A percentile compares a stretch with the other conserved stretches of the same genome.
phyloP scores from a whole-genome alignment of 768 basidiomycete species.

The Termitomyces sp. region DNA sequence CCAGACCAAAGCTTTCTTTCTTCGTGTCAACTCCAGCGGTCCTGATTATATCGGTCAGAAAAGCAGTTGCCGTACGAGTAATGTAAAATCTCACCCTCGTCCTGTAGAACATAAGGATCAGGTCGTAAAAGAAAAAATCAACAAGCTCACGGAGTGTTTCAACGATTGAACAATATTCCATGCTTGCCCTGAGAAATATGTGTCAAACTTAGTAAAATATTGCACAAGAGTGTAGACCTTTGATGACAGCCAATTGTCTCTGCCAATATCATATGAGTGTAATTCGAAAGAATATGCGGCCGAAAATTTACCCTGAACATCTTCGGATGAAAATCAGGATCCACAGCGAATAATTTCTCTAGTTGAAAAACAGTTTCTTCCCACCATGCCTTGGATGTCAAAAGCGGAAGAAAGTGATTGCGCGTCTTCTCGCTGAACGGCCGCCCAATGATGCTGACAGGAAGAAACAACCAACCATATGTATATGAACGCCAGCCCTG shows the following conservation, averaged over 20 bases:
- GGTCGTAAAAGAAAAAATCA: neutral
- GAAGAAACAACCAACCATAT: conserved; percentile 85
- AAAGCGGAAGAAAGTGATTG: conserved; percentile 72
- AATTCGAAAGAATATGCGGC: neutral
- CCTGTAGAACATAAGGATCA: conserved; percentile 33
- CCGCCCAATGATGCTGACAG: conserved; percentile 77
- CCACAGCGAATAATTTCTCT: conserved; percentile 70
- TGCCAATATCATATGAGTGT: conserved; percentile 19
- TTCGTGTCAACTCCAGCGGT: conserved; percentile 86
- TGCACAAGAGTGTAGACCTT: conserved; percentile 36
- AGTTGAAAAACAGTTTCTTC: conserved; percentile 78
- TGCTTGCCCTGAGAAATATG: conserved; percentile 52
- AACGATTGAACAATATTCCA: conserved; percentile 87
- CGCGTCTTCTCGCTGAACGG: conserved; percentile 84
- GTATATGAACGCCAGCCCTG: conserved; percentile 75
- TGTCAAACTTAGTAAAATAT: neutral
- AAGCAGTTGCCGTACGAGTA: neutral
- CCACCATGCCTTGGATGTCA: conserved; percentile 89
- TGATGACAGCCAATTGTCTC: conserved; percentile 89
- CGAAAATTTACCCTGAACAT: conserved; percentile 65
- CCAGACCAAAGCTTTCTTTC: conserved; percentile 78
- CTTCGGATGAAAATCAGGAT: conserved; percentile 84
- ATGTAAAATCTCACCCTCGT: conserved; percentile 53
- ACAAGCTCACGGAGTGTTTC: conserved; percentile 52
- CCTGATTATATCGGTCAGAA: conserved; percentile 36